Percentiles rank a stretch among this genome's conserved stretches.
These are phyloP conservation scores for Hypoxylon rubiginosum DNA, from an alignment of 2,329 filamentous ascomycete species.

Conservation along the genomic window DNA sequence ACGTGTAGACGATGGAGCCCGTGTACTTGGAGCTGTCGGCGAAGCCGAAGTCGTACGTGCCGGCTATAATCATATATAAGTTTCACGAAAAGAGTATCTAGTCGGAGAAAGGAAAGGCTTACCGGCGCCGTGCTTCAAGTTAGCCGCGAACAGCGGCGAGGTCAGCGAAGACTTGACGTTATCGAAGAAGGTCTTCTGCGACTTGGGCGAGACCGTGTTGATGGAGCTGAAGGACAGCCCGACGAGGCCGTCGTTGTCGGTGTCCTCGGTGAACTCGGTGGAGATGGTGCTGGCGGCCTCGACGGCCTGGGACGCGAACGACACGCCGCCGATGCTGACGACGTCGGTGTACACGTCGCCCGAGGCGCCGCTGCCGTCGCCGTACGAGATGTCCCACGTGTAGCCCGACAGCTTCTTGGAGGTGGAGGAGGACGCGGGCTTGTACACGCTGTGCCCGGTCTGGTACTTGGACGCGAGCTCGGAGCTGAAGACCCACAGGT, in stretches of 20 bases:
- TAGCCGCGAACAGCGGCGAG: conserved; percentile 44
- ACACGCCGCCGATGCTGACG: conserved; percentile 41
- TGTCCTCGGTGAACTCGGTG: conserved; percentile 43
- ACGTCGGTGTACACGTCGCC: conserved; percentile 48
- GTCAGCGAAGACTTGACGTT: conserved; percentile 37
- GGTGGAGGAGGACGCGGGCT: conserved; percentile 26
- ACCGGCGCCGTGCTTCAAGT: conserved; percentile 42
- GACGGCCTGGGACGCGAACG: conserved; percentile 38
- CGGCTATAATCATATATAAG: conserved; percentile 30
- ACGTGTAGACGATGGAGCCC: conserved; percentile 45
- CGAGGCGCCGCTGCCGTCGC: conserved; percentile 45
- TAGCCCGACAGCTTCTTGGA: conserved; percentile 32
- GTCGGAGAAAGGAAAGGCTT: conserved; percentile 2
- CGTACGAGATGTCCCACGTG: conserved; percentile 42
- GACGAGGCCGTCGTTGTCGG: conserved; percentile 42
- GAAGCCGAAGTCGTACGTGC: conserved; percentile 51
- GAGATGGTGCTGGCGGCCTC: conserved; percentile 40
- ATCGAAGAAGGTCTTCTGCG: conserved; percentile 45
- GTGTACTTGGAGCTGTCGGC: conserved; percentile 44
- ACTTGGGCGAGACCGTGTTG: conserved; percentile 37
- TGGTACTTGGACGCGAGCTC: conserved; percentile 20
- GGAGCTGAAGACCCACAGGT: conserved; percentile 43
- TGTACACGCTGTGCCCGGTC: conserved; percentile 38
- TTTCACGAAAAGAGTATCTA: not conserved
- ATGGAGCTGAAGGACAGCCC: conserved; percentile 43